Evolutionary conservation across 2,329 filamentous ascomycete species (phyloP), one percentile per base, ranked within the genome.

Genomic region (Coccinonectria pachysandricola): DNA sequence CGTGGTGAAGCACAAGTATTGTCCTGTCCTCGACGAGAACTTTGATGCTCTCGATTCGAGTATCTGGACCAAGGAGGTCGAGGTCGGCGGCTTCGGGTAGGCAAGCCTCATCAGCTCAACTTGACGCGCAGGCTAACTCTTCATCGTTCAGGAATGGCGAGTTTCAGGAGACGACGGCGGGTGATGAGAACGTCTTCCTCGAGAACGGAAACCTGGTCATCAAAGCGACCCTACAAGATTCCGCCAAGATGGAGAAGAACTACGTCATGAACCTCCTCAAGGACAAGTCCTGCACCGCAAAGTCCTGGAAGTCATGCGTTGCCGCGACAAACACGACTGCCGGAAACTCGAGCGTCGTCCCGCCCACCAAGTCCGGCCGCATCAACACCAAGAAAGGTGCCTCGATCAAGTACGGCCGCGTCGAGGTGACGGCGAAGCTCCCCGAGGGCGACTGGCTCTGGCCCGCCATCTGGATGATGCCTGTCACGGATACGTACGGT

Each of bases 391-490:
- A 71, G 48, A 70, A 70, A 21, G 72, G 77, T 10, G 74, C 74
- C 6, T 67, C 59, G 10, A 82, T 92, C 61, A 83, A 75, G 54
- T 92, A 82, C 49, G 84, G 84, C 24, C 79, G 81, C 21, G 68
- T 92, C 27, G 81, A 92, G 50, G 82, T 92, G 5, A 75, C 68
- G 2, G 84, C 84, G 14, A 78, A 78, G 54, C 59, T 91, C 15
- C 82, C 84, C 4, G 54, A 62, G 24, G 84, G 84, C 28, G 83
- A 91, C 57, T 91, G 84, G 84, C 66, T 92, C 8, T 91, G 84
- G 84, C 84, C 84, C 3, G 82, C 82, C n/a, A 88, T 92, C 45
- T 87, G 81, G 80, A 82, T 92, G 79, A 64, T 91, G 62, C 84
- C 84, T 2, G 73, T 72, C 23, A 63, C 77, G 21, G 65, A 75